Evolutionary conservation across 2,329 filamentous ascomycete genomes (phyloP), one percentile per base, ranked within the genome.

Genomic region (Fusarium begoniae): DNA sequence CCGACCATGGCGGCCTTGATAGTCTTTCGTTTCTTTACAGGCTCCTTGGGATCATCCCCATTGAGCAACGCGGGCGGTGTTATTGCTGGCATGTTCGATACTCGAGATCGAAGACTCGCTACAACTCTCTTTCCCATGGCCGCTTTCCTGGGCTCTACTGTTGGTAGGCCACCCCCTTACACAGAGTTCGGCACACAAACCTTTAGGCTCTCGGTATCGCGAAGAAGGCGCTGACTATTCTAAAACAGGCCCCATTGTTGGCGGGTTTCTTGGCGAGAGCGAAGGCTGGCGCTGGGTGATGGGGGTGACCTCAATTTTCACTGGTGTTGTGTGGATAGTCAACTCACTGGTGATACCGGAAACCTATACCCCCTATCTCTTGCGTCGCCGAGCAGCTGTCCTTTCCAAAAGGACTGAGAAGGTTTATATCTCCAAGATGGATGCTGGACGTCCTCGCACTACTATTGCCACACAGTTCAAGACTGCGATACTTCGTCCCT

Each of bases 11-110:
- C 83, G 54, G 88, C 88, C 3, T 83, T 94, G 6, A 82, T 94
- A 38, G 85, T 92, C n/a, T 84, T 93, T 44, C 88, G 92, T n/a
- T 93, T 93, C 82, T 87, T 87, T 59, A 88, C 89, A 28, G 90
- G 90, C 44, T 82, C 88, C 13, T 91, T 91, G 75, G 91, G 90
- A 9, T 89, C 89, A 0, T 89, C 89, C 1, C 88, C 90, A 3
- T 81, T 92, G 68, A 90, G 90, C 13, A 91, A 91, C 73, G 87
- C 88, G 3, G 89, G 89, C 7, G 90, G 90, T 74, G 86, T 90
- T 32, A 88, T 92, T 73, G 90, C 90, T 45, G 90, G 92, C 77
- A 88, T 92, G 81, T 92, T 91, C 76, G 77, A 83, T 3, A 6
- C 32, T 35, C 14, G 32, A 35, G 32, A 35, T 35, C 32, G 32